Evolutionary conservation across 305 asterid species (phyloP).

Genomic region (Fraxinus platypoda): DNA sequence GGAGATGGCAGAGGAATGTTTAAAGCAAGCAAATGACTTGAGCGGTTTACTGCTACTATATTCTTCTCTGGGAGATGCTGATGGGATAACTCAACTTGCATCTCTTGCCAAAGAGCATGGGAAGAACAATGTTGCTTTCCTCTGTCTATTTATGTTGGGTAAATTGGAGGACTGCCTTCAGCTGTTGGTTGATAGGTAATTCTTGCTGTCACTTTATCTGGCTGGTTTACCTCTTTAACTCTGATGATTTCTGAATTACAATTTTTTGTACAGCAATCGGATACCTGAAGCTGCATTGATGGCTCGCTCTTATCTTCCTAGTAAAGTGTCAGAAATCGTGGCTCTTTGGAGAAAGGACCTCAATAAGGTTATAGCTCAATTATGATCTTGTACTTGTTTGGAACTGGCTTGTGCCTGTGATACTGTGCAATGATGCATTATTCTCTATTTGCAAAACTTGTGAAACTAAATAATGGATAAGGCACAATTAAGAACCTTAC

Average conservation of each 20-base stretch:
- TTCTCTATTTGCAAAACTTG: background rate
- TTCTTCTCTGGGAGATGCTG: conserved; percentile 79
- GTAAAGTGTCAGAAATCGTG: conserved; percentile 94
- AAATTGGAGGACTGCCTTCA: conserved; percentile 82
- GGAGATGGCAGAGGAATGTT: conserved; percentile 83
- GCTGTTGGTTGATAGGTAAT: conserved; percentile 76
- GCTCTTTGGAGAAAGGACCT: conserved; percentile 93
- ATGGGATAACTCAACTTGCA: conserved; percentile 67
- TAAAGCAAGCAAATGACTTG: conserved; percentile 88
- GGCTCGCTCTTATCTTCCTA: conserved; percentile 99
- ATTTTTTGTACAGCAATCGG: conserved; percentile 67
- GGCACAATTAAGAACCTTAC: background rate
- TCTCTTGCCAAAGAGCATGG: conserved; percentile 76
- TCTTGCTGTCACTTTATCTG: conserved; percentile 14
- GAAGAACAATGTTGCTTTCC: conserved; percentile 83
- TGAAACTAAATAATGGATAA: background rate
- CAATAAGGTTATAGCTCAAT: conserved; percentile 49
- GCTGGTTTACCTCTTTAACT: conserved; percentile 23
- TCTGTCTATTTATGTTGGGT: conserved; percentile 77
- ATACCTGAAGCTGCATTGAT: conserved; percentile 99
- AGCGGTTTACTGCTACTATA: conserved; percentile 80
- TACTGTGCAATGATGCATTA: background rate
- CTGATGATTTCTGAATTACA: conserved; percentile 20
- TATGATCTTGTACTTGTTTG: conserved; percentile 1
- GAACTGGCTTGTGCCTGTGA: conserved; percentile 9